Evolutionary conservation across 2,329 filamentous ascomycete species (phyloP).

Genomic region (Aspergillus sp.): DNA sequence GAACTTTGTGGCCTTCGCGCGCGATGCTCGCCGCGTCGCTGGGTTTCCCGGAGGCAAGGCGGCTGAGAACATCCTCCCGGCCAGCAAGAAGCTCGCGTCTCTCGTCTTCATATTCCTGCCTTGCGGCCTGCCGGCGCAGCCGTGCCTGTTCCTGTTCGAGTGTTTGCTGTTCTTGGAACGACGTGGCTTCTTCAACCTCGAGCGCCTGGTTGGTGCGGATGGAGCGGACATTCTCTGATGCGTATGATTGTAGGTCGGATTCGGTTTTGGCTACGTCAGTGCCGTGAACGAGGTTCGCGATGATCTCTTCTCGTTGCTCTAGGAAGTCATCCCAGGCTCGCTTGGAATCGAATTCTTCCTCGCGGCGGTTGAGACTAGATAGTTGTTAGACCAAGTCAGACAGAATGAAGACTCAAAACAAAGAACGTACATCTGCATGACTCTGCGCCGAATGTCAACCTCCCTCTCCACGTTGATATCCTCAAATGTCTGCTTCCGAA

Average conservation of each 20-base stretch:
- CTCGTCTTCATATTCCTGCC: slow-evolving; percentile 63
- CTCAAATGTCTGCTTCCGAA: slow-evolving; percentile 81
- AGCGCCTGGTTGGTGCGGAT: slow-evolving; percentile 45
- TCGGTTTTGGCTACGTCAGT: slow-evolving; percentile 58
- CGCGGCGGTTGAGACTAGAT: slow-evolving; percentile 71
- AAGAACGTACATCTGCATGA: slow-evolving; percentile 49
- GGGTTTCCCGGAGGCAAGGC: slow-evolving; percentile 54
- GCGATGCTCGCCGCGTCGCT: slow-evolving; percentile 51
- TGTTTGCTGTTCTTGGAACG: slow-evolving; percentile 40
- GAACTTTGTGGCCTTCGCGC: slow-evolving; percentile 49
- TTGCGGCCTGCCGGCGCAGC: slow-evolving; percentile 54
- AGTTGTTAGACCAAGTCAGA: not conserved
- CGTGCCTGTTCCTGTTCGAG: slow-evolving; percentile 60
- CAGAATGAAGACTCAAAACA: not conserved
- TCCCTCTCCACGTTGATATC: slow-evolving; percentile 85
- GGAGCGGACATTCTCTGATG: slow-evolving; percentile 58
- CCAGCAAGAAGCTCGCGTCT: slow-evolving; percentile 55
- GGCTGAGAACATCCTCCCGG: slow-evolving; percentile 61
- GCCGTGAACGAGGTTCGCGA: slow-evolving; percentile 75
- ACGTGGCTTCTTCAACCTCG: slow-evolving; percentile 41
- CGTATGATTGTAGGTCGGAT: slow-evolving; percentile 57
- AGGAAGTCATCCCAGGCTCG: slow-evolving; percentile 88
- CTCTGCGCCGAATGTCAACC: slow-evolving; percentile 78
- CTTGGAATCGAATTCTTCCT: slow-evolving; percentile 84
- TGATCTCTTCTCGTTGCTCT: slow-evolving; percentile 81